Percentiles rank a stretch among this genome's conserved stretches.
Conservation (phyloP, 2,329 filamentous ascomycete species). For the Apiospora malaysiana region DNA sequence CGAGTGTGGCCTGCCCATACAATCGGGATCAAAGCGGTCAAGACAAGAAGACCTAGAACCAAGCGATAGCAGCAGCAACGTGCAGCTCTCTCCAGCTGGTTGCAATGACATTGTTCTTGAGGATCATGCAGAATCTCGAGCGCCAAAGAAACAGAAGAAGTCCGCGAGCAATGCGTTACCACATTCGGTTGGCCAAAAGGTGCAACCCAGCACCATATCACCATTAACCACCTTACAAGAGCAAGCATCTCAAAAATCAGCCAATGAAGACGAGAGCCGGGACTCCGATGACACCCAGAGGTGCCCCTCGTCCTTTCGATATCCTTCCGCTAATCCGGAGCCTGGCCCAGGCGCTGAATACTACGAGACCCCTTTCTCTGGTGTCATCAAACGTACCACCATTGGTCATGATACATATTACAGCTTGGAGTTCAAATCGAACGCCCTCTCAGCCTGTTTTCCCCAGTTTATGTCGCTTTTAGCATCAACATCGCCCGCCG, state of each 20-base stretch:
- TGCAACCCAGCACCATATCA: not conserved
- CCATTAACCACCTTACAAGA: not conserved
- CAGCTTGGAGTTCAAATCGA: not conserved
- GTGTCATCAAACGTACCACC: not conserved
- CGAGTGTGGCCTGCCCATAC: not conserved
- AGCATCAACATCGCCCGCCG: not conserved
- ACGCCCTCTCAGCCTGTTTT: not conserved
- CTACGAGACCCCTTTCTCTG: not conserved
- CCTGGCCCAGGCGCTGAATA: not conserved
- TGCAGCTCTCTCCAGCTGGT: not conserved
- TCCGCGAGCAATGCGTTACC: not conserved
- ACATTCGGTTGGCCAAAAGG: not conserved
- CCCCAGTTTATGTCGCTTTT: not conserved
- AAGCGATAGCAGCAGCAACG: not conserved
- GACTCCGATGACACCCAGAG: not conserved
- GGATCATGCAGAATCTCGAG: not conserved
- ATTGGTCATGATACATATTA: not conserved
- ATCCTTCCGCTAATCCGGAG: not conserved
- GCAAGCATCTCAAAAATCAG: not conserved
- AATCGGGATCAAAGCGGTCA: not conserved
- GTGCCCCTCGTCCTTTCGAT: not conserved
- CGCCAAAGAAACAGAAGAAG: not conserved
- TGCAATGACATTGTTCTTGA: not conserved
- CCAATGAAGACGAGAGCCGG: not conserved
- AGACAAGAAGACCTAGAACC: not conserved